These are phyloP conservation scores for Mollisiaceae sp. DNA, from an alignment of 2,329 filamentous ascomycete genomes.

Conservation along the genomic window DNA sequence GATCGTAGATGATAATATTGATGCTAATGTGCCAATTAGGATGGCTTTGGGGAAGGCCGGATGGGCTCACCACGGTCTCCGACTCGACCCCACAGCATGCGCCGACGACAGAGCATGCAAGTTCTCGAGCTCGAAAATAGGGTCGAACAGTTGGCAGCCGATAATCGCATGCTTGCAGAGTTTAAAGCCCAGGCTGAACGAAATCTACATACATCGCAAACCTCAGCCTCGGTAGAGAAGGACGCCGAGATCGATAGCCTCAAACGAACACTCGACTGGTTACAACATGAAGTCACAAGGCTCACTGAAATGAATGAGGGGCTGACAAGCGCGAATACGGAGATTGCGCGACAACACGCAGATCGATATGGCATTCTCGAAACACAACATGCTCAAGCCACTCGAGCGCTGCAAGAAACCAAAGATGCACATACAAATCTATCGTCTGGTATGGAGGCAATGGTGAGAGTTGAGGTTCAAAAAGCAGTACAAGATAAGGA, in stretches of 20 bases:
- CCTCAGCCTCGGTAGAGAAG: slow-evolving; percentile 76
- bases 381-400: slow-evolving; percentile 67
- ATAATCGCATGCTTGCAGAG: slow-evolving; percentile 81
- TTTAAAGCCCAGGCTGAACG: slow-evolving; percentile 74
- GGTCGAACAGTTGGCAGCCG: slow-evolving; percentile 82
- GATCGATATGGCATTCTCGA: slow-evolving; percentile 72
- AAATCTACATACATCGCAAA: slow-evolving; percentile 62
- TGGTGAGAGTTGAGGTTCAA: slow-evolving; percentile 65
- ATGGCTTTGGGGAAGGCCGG: slow-evolving; percentile 90
- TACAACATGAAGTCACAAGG: slow-evolving; percentile 81
- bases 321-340: slow-evolving; percentile 76
- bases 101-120: slow-evolving; percentile 97
- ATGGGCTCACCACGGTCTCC: slow-evolving; percentile 88
- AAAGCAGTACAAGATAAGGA: slow-evolving; percentile 80
- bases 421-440: slow-evolving; percentile 67
- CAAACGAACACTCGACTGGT: slow-evolving; percentile 75
- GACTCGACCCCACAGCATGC: slow-evolving; percentile 92
- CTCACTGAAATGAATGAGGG: slow-evolving; percentile 83
- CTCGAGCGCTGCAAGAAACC: slow-evolving; percentile 72
- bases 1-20: slow-evolving; percentile 16
- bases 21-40: slow-evolving; percentile 56
- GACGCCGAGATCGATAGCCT: slow-evolving; percentile 87
- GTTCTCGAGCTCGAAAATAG: slow-evolving; percentile 87
- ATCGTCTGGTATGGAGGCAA: slow-evolving; percentile 65
- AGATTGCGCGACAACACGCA: slow-evolving; percentile 76